Base-by-base conservation (phyloP, 352 stramenopile species). In the Phytopythium ostracodes region DNA sequence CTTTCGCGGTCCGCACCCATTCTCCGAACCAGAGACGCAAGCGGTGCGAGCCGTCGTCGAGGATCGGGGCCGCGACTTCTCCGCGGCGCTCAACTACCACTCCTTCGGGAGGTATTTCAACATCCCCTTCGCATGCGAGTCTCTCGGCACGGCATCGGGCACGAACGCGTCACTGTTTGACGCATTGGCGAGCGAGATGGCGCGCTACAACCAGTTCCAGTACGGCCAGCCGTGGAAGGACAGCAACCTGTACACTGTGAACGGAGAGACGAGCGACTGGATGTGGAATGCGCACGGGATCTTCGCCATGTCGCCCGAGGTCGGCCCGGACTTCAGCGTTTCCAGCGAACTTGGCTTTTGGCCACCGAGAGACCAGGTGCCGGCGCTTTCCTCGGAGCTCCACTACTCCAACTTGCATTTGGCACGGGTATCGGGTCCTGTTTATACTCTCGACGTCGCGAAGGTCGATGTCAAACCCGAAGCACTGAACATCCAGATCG, bases 211-310 rank as follows among this genome's bases (percentile, higher is more conserved):
- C 62, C 67, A 79, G 35, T 95, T 94, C 55, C 46, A 61, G 29
- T 91, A 90, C 33, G 87, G 87, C 0, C 84, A 92, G 64, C 77
- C 87, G 7, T 95, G 87, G 87, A 88, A 87, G 46, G 74, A 93
- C 18, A 88, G 79, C 70, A 89, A 94, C 25, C 57, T 95, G 65
- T 95, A 95, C 68, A 89, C 83, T 6, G 87, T 95, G 25, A 95
- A 95, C 46, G 87, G 87, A 20, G 87, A 95, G 58, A 91, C 87
- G 25, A 95, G 87, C 63, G 87, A 95, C 66, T 95, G 87, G 87
- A 90, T 95, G 76, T 93, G 84, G 84, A 64, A 79, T 1, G 71
- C 58, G 24, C 87, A 95, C 59, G 79, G 84, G 0, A 92, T 95
- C 52, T 92, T 89, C 25, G 73, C 87, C 54, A 93, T 95, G 77